These are phyloP conservation scores for Wickerhamiella cacticola DNA, from an alignment of 805 yeast genomes.

Conservation along the genomic window DNA sequence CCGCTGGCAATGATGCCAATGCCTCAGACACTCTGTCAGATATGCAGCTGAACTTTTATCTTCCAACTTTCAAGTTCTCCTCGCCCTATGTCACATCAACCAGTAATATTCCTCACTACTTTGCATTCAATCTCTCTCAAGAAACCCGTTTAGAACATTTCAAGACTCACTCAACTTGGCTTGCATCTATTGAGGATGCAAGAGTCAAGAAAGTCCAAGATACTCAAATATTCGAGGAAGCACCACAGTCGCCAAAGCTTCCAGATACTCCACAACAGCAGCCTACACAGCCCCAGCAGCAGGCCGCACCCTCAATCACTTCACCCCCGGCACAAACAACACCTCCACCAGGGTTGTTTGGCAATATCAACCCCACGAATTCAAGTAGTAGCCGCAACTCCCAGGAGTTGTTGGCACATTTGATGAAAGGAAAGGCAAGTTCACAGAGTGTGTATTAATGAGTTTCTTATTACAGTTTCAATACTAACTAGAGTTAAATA, in stretches of 20 bases:
- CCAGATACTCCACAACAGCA: constrained; percentile 25
- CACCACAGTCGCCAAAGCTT: constrained; percentile 24
- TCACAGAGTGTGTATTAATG: constrained; percentile 24
- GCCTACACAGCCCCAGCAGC: constrained; percentile 22
- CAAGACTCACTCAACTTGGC: neutral
- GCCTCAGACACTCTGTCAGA: neutral
- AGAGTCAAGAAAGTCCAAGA: constrained; percentile 3
- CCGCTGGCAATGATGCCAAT: too few species aligned
- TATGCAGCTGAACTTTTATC: neutral
- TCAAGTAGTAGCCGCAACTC: constrained; percentile 36
- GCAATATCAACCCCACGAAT: constrained; percentile 7
- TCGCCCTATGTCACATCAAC: constrained; percentile 1
- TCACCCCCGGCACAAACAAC: constrained; percentile 5
- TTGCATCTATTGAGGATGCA: constrained; percentile 9
- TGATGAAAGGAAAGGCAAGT: constrained; percentile 50
- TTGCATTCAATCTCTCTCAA: constrained; percentile 6
- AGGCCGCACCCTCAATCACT: constrained; percentile 22
- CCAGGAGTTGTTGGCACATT: constrained; percentile 69
- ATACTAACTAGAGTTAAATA: constrained; percentile 11
- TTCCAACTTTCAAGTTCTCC: neutral
- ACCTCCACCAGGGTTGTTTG: constrained; percentile 63
- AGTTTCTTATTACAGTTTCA: neutral
- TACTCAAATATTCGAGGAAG: neutral
- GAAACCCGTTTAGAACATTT: constrained; percentile 4
- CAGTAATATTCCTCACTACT: constrained; percentile 1